Conservation (phyloP, 73 alveolate genomes). For the Diophrys appendiculata region DNA sequence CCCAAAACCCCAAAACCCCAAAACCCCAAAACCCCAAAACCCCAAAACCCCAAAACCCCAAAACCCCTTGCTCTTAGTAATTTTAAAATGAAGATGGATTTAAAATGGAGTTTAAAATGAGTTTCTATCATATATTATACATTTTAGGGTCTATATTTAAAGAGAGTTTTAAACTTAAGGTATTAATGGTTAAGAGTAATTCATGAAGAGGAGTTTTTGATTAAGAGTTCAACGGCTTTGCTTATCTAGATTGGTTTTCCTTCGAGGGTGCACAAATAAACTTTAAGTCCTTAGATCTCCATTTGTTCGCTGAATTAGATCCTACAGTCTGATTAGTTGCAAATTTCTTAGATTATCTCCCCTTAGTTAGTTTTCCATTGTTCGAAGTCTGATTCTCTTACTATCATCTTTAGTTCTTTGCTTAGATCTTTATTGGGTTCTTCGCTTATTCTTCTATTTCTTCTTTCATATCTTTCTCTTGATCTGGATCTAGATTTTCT, state of each 20-base stretch:
- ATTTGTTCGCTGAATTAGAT: background rate
- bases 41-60: too few species aligned
- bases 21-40: conserved; percentile 25
- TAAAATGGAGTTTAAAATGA: too few species aligned
- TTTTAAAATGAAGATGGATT: too few species aligned
- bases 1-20: conserved; percentile 22
- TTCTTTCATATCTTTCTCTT: background rate
- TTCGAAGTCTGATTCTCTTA: background rate
- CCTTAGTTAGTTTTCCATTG: background rate
- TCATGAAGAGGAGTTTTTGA: background rate
- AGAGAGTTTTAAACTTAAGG: too few species aligned
- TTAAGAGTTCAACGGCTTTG: background rate
- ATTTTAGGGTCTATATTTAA: too few species aligned
- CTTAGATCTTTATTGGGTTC: too few species aligned
- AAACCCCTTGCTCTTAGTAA: too few species aligned
- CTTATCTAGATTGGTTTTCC: background rate
- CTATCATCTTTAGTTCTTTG: background rate
- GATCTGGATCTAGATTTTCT: background rate
- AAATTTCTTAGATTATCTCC: background rate
- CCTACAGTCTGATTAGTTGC: background rate
- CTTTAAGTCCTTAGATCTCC: background rate
- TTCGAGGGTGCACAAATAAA: background rate
- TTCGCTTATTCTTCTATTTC: background rate
- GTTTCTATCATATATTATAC: too few species aligned
- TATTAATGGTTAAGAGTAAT: background rate